Percentiles rank a stretch among this genome's conserved stretches.
Conservation (phyloP, 495 filamentous ascomycete genomes). For the Penicillium salamii region DNA sequence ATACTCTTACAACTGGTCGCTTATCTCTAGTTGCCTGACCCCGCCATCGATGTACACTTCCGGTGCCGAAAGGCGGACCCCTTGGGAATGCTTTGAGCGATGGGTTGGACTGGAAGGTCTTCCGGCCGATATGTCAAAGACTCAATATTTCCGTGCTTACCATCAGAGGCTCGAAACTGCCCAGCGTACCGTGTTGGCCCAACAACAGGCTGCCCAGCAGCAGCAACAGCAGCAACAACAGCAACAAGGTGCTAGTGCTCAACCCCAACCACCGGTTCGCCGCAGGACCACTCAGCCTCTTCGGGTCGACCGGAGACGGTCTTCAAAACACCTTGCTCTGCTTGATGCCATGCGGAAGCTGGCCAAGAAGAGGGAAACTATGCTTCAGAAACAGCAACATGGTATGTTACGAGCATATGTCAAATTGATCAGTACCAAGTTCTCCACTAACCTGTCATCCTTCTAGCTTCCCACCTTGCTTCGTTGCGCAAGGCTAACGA, state of each 20-base stretch:
- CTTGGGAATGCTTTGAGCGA: constrained; percentile 98
- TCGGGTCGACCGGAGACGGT: constrained; percentile 80
- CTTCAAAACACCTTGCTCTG: constrained; percentile 78
- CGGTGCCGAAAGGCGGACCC: constrained; percentile 83
- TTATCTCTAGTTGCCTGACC: constrained; percentile 77
- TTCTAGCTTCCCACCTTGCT: constrained; percentile 58
- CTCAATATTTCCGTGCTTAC: constrained; percentile 85
- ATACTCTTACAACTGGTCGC: constrained; percentile 94
- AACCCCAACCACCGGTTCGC: constrained; percentile 55
- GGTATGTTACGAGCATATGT: constrained; percentile 37
- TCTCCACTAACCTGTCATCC: constrained; percentile 5
- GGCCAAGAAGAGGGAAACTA: constrained; percentile 87
- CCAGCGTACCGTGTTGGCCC: constrained; percentile 60
- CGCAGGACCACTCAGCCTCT: constrained; percentile 69
- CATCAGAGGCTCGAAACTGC: constrained; percentile 77
- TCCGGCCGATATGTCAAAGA: constrained; percentile 88
- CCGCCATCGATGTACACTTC: constrained; percentile 74
- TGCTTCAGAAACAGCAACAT: constrained; percentile 82
- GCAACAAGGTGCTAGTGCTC: constrained; percentile 48
- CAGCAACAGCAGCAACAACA: constrained; percentile 58
- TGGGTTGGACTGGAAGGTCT: constrained; percentile 89
- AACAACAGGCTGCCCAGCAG: constrained; percentile 56
- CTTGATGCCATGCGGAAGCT: constrained; percentile 94
- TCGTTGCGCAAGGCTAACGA: constrained; percentile 72
- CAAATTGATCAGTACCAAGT: constrained; percentile 8